Percentiles rank a stretch among this genome's conserved stretches.
phyloP scores from a whole-genome alignment of 2,329 filamentous ascomycete genomes.

The Ascochyta koolunga region DNA sequence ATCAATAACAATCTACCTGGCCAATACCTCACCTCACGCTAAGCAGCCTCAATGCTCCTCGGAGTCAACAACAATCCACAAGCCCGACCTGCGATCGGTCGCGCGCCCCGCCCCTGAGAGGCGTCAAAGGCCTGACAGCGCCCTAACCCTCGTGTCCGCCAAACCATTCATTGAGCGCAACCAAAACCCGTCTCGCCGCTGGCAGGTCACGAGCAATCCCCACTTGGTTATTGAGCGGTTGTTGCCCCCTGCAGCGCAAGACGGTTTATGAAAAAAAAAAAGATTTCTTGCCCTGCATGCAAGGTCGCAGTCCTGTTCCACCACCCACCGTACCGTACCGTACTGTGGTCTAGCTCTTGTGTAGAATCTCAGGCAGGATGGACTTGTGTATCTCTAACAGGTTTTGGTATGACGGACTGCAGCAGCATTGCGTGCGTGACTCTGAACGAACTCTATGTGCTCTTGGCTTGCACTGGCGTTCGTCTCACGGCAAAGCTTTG shows the following conservation, averaged over 20 bases:
- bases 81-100: not conserved
- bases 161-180: slow-evolving; percentile 1
- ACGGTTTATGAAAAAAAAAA: not conserved
- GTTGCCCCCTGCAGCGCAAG: slow-evolving; percentile 8
- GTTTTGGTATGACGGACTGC: not conserved
- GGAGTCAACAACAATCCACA: slow-evolving; percentile 4
- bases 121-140: slow-evolving; percentile 5
- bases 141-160: slow-evolving; percentile 12
- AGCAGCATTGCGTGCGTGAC: not conserved
- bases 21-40: not conserved
- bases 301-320: slow-evolving; percentile 2
- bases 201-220: slow-evolving; percentile 5
- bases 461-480: not conserved
- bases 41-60: slow-evolving; percentile 3
- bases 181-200: not conserved
- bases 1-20: slow-evolving; percentile 2
- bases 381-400: not conserved
- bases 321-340: no score
- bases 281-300: slow-evolving; percentile 9
- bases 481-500: not conserved
- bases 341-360: not conserved
- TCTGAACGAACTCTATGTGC: not conserved
- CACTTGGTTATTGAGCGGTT: slow-evolving; percentile 1
- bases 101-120: not conserved
- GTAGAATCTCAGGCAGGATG: slow-evolving; percentile 9